Evolutionary conservation across 192 early-diverging fungal genomes (phyloP).

Genomic region (Entrophospora sp.): DNA sequence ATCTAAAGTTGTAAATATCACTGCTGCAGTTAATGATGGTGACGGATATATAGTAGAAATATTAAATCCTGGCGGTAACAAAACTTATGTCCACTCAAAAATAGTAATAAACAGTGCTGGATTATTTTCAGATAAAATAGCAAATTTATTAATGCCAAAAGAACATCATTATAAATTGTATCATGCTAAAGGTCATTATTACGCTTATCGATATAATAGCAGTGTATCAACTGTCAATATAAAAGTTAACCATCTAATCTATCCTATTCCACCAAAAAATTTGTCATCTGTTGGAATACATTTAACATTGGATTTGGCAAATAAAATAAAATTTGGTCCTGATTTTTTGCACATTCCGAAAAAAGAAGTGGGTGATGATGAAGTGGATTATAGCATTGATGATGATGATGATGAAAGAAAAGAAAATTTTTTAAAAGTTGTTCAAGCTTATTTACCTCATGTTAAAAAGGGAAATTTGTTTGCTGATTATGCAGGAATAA

Average conservation of each 20-base stretch:
- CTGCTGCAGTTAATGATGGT: not conserved
- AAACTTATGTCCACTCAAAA: slow-evolving; percentile 43
- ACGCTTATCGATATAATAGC: slow-evolving; percentile 34
- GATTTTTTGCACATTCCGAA: slow-evolving; percentile 60
- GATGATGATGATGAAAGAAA: slow-evolving; percentile 29
- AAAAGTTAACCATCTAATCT: slow-evolving; percentile 56
- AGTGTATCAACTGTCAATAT: not conserved
- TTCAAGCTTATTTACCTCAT: slow-evolving; percentile 53
- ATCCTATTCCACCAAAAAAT: slow-evolving; percentile 70
- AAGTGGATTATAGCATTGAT: slow-evolving; percentile 49
- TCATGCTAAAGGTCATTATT: slow-evolving; percentile 79
- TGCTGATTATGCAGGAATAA: slow-evolving; percentile 69
- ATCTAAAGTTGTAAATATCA: slow-evolving; percentile 40
- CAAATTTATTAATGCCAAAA: slow-evolving; percentile 25
- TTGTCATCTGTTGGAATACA: slow-evolving; percentile 68
- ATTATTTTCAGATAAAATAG: slow-evolving; percentile 58
- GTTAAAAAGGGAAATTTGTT: slow-evolving; percentile 49
- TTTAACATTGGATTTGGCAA: slow-evolving; percentile 69
- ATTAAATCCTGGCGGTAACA: slow-evolving; percentile 30
- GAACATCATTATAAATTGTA: slow-evolving; percentile 43
- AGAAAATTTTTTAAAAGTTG: slow-evolving; percentile 39
- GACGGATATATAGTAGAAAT: slow-evolving; percentile 44
- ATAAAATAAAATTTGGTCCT: slow-evolving; percentile 71
- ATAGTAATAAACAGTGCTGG: slow-evolving; percentile 75
- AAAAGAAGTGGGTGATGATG: too few species aligned